phyloP scores from a whole-genome alignment of 2,329 filamentous ascomycete genomes.

The Hysterium pulicare region DNA sequence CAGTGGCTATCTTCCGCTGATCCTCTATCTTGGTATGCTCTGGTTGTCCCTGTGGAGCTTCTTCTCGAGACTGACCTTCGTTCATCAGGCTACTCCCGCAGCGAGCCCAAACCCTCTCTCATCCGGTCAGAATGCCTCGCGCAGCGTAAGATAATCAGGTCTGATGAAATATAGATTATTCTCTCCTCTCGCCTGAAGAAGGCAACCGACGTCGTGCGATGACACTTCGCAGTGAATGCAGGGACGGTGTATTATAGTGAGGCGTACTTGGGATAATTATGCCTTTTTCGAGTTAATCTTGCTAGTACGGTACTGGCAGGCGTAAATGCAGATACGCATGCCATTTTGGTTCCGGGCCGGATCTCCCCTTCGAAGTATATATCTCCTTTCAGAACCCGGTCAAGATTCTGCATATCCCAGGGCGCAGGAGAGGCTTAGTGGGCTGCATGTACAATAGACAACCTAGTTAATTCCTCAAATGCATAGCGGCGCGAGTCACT shows the following conservation, averaged over 20 bases:
- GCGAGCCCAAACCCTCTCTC: conserved; percentile 80
- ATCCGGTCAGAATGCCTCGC: conserved; percentile 55
- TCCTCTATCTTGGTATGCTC: conserved; percentile 84
- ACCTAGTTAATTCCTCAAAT: too few relatives aligned
- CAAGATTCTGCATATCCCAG: conserved; percentile 1
- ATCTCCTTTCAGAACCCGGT: conserved; percentile 10
- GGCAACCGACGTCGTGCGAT: not conserved
- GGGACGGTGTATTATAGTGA: conserved; percentile 31
- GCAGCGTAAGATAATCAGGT: not conserved
- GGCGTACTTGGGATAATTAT: conserved; percentile 22
- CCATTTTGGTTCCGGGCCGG: conserved; percentile 8
- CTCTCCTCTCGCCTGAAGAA: conserved; percentile 35
- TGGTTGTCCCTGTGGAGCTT: conserved; percentile 1
- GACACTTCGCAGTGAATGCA: conserved; percentile 9
- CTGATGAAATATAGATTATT: conserved; percentile 32
- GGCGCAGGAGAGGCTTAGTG: not conserved
- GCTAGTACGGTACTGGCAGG: too few relatives aligned
- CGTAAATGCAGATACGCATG: too few relatives aligned
- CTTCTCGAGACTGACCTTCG: conserved; percentile 3
- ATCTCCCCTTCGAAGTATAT: conserved; percentile 17
- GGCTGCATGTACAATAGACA: too few relatives aligned
- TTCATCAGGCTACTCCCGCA: conserved; percentile 86
- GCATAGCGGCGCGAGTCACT: too few relatives aligned
- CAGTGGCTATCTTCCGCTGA: conserved; percentile 93
- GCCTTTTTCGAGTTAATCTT: too few relatives aligned